Evolutionary conservation across 495 filamentous ascomycete species (phyloP).

Genomic region (Jackrogersella minutella): DNA sequence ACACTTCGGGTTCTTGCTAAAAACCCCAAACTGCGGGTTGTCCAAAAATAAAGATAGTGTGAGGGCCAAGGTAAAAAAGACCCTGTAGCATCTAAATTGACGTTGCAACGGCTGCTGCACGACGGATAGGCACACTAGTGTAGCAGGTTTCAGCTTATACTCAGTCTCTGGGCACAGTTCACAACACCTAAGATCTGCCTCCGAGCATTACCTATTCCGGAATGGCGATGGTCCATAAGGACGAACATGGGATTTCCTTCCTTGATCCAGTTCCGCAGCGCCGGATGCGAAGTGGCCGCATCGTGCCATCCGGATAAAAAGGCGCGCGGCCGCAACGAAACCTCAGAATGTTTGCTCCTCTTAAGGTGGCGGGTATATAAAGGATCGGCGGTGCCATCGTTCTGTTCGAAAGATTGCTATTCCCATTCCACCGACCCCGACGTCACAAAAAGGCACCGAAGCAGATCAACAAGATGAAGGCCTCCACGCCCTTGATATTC

Average conservation of each 20-base stretch:
- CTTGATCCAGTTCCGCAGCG: background rate
- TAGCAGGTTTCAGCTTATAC: background rate
- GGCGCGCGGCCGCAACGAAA: background rate
- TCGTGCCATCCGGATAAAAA: constrained; percentile 27
- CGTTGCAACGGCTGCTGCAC: background rate
- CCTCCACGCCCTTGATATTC: constrained; percentile 5
- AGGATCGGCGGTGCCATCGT: background rate
- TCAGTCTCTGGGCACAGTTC: background rate
- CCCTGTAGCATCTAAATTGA: constrained; percentile 6
- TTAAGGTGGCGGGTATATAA: background rate
- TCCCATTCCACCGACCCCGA: background rate
- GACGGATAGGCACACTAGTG: background rate
- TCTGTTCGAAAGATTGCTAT: background rate
- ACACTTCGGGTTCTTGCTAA: no score
- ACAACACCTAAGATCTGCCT: background rate
- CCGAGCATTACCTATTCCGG: constrained; percentile 11
- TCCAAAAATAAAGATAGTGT: no score
- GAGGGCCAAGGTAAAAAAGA: background rate
- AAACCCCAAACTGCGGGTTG: background rate
- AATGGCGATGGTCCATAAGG: constrained; percentile 1
- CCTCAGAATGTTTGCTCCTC: background rate
- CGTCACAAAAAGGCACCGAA: no score
- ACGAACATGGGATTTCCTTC: background rate
- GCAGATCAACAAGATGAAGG: constrained; percentile 16
- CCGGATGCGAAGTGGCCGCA: constrained; percentile 7